phyloP scores from a whole-genome alignment of 129 eudicot genomes.

The Arctium minus region DNA sequence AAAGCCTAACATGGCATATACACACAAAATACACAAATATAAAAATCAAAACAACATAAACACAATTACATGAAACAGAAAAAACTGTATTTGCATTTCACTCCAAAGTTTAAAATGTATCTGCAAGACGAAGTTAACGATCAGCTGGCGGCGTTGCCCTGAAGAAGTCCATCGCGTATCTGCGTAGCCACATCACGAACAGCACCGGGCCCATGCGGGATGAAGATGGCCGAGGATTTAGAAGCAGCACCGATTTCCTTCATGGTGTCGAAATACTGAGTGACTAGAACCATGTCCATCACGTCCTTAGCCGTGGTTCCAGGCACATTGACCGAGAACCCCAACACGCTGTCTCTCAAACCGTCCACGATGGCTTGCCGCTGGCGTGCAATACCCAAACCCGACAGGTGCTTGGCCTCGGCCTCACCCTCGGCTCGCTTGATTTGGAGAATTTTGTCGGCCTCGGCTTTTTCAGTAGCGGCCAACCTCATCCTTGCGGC shows the following conservation, averaged over 20 bases:
- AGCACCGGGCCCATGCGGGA: slow-evolving; percentile 77
- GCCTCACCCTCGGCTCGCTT: slow-evolving; percentile 81
- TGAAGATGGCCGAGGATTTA: slow-evolving; percentile 55
- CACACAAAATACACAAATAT: not conserved
- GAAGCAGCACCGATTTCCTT: slow-evolving; percentile 72
- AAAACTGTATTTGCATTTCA: not conserved
- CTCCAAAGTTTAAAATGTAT: not conserved
- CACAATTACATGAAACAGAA: not conserved
- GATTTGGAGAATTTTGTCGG: slow-evolving; percentile 61
- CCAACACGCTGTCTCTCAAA: slow-evolving; percentile 61
- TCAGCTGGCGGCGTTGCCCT: slow-evolving; percentile 24
- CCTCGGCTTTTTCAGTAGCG: slow-evolving; percentile 72
- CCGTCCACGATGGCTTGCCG: slow-evolving; percentile 77
- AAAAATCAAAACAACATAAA: not conserved
- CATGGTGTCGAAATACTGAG: slow-evolving; percentile 74
- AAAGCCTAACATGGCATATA: not conserved
- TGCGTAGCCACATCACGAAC: slow-evolving; percentile 63
- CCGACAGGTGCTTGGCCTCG: slow-evolving; percentile 54
- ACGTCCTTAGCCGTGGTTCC: slow-evolving; percentile 67
- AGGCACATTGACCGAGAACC: slow-evolving; percentile 59
- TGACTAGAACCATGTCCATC: slow-evolving; percentile 74
- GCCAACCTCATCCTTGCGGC: slow-evolving; percentile 69
- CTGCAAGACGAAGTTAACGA: not conserved
- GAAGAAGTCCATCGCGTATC: slow-evolving; percentile 65
- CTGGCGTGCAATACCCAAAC: slow-evolving; percentile 64